A percentile compares a stretch with the other conserved stretches of the same genome.
Evolutionary conservation across 805 yeast genomes (phyloP).

Genomic region (Kodamaea jinghongensis): DNA sequence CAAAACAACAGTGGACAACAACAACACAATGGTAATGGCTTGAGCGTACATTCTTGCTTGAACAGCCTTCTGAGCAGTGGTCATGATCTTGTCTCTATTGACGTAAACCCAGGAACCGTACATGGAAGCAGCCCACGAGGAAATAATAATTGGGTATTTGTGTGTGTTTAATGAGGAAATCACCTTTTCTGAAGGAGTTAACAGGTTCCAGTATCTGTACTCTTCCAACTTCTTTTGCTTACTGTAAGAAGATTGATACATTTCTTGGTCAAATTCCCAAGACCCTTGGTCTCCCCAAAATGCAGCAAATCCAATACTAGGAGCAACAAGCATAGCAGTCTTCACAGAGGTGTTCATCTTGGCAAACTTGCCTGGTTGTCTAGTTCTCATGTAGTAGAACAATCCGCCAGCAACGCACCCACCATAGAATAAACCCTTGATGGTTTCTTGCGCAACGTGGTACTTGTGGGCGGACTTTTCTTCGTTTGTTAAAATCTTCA

Average conservation of each 20-base stretch:
- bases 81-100: constrained; percentile 26
- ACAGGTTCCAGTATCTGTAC: constrained; percentile 32
- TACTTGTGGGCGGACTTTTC: constrained; percentile 41
- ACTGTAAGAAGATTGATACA: constrained; percentile 29
- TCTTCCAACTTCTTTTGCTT: constrained; percentile 32
- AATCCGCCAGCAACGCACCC: constrained; percentile 30
- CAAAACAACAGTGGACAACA: constrained; percentile 26
- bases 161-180: constrained; percentile 27
- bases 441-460: constrained; percentile 34
- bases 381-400: constrained; percentile 29
- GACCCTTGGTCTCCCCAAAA: constrained; percentile 47
- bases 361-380: constrained; percentile 33
- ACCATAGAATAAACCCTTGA: constrained; percentile 39
- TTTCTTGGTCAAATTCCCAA: constrained; percentile 38
- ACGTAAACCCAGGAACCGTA: constrained; percentile 29
- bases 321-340: constrained; percentile 37
- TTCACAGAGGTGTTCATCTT: constrained; percentile 38
- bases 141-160: constrained; percentile 35
- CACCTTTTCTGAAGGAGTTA: constrained; percentile 29
- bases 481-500: constrained; percentile 38
- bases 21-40: constrained; percentile 26
- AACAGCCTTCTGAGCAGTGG: constrained; percentile 25
- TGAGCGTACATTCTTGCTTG: constrained; percentile 32
- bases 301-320: constrained; percentile 36
- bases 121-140: constrained; percentile 41